Base-by-base conservation (phyloP, 495 filamentous ascomycete species). In the Acidiella bohemica region DNA sequence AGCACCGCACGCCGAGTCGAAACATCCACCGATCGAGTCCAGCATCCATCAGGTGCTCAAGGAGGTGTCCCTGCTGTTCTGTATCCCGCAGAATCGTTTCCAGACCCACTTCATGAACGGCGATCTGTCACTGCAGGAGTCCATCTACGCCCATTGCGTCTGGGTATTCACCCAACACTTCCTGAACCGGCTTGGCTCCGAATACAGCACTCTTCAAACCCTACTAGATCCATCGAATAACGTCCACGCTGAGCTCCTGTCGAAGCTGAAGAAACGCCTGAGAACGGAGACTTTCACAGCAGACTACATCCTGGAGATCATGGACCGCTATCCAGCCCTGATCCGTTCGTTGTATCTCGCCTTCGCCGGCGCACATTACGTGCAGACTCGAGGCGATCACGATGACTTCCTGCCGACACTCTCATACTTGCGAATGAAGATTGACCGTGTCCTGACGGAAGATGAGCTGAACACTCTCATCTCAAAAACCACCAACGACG, bases 31-130 rank as follows among this genome's bases (percentile, higher is more conserved):
- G 0, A 90, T 97, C 42, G 84, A 94, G 56, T 77, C 86, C 30
- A 87, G 87, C 7, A 93, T 97, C 49, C 86, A 95, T 66, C 92
- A 97, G 63, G 93, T 97, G 63, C 93, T 92, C 68, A 95, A 96
- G 70, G 90, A 97, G 60, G 76, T 92, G 32, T 95, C 87, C 9
- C 74, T 97, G 30, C 68, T 97, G 25, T 97, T 95, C 74, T 97
- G 90, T 66, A 80, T 97, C 50, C 90, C 90, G 5, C 90, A 93
- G 60, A 96, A 93, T 66, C 83, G 86, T 56, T 82, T 96, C 59
- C 86, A 94, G 56, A 62, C 67, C 32, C 73, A 93, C 56, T 97
- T 97, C 60, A 80, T 81, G 24, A 75, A 71, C n/a, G 92, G 88
- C 13, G 68, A 76, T 41, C 69, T 97, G 41, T 94, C 86, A 59